Conservation (phyloP, 1,139 yeast genomes). For the Blastobotrys apis region DNA sequence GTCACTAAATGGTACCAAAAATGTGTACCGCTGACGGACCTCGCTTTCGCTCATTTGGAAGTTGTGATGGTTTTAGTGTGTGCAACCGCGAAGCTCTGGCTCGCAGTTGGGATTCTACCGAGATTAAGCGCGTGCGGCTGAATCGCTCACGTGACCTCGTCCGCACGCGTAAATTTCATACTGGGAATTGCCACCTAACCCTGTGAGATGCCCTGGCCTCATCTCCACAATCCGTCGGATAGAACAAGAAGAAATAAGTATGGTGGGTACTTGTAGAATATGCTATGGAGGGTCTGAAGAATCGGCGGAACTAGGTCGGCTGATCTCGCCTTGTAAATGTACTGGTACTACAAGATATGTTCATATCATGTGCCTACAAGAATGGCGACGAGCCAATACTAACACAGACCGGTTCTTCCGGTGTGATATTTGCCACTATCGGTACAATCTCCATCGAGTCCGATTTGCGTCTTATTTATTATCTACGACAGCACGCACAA, state of each 20-base stretch:
- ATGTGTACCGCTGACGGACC: slow-evolving; percentile 25
- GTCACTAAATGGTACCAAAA: slow-evolving; percentile 25
- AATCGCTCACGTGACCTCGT: too few relatives aligned
- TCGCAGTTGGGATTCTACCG: too few relatives aligned
- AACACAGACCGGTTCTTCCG: slow-evolving; percentile 10
- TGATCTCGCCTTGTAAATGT: slow-evolving; percentile 17
- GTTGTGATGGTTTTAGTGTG: background rate
- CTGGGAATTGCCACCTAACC: too few relatives aligned
- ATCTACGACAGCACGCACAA: slow-evolving; percentile 7
- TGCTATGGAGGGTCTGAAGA: slow-evolving; percentile 14
- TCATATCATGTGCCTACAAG: slow-evolving; percentile 15
- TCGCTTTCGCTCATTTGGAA: background rate
- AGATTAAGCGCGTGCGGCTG: too few relatives aligned
- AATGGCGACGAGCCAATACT: slow-evolving; percentile 11
- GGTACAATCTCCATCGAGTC: slow-evolving; percentile 12
- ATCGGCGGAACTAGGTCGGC: slow-evolving; percentile 11
- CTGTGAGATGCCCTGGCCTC: background rate
- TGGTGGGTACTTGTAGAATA: slow-evolving; percentile 16
- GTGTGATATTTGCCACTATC: slow-evolving; percentile 16
- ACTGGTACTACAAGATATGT: slow-evolving; percentile 14
- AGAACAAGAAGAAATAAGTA: slow-evolving; percentile 3
- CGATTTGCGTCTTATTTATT: slow-evolving; percentile 12
- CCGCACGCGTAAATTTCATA: too few relatives aligned
- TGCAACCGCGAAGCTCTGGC: background rate
- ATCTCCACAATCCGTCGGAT: background rate